These are phyloP conservation scores for Ogataea hybrid DNA, from an alignment of 1,139 yeast species.

Conservation along the genomic window DNA sequence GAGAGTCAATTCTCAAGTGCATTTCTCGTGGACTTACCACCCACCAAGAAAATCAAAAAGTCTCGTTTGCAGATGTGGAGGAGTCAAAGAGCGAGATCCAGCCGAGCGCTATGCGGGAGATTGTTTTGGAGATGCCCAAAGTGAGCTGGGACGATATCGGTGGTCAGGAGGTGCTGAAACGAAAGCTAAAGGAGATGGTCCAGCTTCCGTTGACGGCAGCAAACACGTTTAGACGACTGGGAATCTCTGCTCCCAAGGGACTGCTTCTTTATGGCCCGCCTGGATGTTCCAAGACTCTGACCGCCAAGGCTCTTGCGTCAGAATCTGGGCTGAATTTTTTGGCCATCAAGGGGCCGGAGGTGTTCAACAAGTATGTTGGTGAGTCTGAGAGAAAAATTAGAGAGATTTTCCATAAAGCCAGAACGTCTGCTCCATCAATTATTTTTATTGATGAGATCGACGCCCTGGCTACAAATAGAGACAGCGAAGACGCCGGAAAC, in stretches of 20 bases:
- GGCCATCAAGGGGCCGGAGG: constrained; percentile 95
- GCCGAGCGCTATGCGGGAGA: constrained; percentile 97
- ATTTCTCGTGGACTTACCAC: constrained; percentile 49
- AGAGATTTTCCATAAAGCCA: constrained; percentile 85
- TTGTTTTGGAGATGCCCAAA: constrained; percentile 89
- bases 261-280: constrained; percentile 93
- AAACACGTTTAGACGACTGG: constrained; percentile 70
- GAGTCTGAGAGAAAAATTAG: constrained; percentile 88
- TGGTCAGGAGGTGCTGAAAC: constrained; percentile 83
- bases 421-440: constrained; percentile 91
- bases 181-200: constrained; percentile 81
- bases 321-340: constrained; percentile 90
- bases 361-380: constrained; percentile 91
- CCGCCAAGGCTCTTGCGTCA: constrained; percentile 93
- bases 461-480: constrained; percentile 78
- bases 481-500: constrained; percentile 54
- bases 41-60: constrained; percentile 23
- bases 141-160: constrained; percentile 95
- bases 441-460: constrained; percentile 97
- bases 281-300: constrained; percentile 91
- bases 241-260: constrained; percentile 90
- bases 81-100: constrained; percentile 72
- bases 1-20: constrained; percentile 87
- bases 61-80: constrained; percentile 53
- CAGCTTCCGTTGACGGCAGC: constrained; percentile 88